Evolutionary conservation across 2,329 filamentous ascomycete genomes (phyloP).

Genomic region (Nectriaceae sp.): DNA sequence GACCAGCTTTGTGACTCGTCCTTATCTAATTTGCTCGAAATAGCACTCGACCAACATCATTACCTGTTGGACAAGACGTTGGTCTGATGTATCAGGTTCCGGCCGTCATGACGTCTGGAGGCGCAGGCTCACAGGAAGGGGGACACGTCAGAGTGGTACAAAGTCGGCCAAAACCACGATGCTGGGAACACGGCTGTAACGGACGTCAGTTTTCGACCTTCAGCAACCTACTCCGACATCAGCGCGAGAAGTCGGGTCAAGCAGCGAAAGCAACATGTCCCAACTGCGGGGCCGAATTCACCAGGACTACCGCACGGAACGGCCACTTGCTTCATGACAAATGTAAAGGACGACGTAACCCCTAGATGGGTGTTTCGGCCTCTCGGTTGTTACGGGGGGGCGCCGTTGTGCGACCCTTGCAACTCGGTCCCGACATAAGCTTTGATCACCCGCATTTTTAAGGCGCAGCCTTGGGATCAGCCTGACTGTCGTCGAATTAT

Average conservation of each 20-base stretch:
- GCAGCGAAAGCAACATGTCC: constrained; percentile 87
- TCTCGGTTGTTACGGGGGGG: constrained; percentile 12
- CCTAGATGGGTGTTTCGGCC: constrained; percentile 14
- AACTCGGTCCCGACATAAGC: constrained; percentile 14
- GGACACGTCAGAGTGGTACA: constrained; percentile 69
- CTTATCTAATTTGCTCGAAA: constrained; percentile 20
- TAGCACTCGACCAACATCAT: constrained; percentile 41
- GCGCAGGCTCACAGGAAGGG: constrained; percentile 38
- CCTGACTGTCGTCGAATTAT: constrained; percentile 12
- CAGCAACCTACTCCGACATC: constrained; percentile 89
- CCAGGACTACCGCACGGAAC: constrained; percentile 83
- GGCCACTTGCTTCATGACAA: constrained; percentile 86
- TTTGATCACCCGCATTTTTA: constrained; percentile 10
- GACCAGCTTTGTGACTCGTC: not conserved
- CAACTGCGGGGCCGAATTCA: constrained; percentile 91
- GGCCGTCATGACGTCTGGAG: constrained; percentile 38
- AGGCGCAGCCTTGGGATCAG: constrained; percentile 24
- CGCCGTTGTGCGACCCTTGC: constrained; percentile 10
- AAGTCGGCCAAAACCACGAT: constrained; percentile 87
- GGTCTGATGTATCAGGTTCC: constrained; percentile 47
- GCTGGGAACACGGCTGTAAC: constrained; percentile 97
- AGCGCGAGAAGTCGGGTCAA: constrained; percentile 91
- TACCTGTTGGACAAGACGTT: constrained; percentile 40
- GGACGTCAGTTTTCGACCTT: constrained; percentile 95
- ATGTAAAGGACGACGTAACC: constrained; percentile 68